A percentile compares a stretch with the other conserved stretches of the same genome.
Evolutionary conservation across 2,329 filamentous ascomycete species (phyloP).

Genomic region (Coleophoma eucalyptorum): DNA sequence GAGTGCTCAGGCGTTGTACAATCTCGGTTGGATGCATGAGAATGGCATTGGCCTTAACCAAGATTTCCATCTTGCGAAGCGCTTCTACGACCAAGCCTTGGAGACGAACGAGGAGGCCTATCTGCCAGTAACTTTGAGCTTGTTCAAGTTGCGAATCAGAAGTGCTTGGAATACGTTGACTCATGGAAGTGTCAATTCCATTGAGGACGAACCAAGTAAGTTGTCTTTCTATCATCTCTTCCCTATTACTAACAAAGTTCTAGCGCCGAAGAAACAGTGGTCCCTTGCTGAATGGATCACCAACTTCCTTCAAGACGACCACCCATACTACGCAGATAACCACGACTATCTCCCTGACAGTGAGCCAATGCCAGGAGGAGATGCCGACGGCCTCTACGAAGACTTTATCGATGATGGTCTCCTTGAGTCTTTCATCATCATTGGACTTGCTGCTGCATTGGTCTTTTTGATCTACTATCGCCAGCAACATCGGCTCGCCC

Average conservation of each 20-base stretch:
- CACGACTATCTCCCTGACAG: constrained; percentile 42
- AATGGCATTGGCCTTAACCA: constrained; percentile 90
- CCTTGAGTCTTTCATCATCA: constrained; percentile 79
- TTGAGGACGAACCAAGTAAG: constrained; percentile 83
- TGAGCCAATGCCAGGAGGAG: constrained; percentile 51
- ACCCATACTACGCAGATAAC: constrained; percentile 55
- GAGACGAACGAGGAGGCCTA: constrained; percentile 93
- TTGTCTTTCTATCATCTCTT: constrained; percentile 4
- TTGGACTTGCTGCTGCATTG: constrained; percentile 71
- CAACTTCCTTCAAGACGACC: constrained; percentile 72
- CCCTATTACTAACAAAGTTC: neutral
- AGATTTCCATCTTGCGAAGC: constrained; percentile 94
- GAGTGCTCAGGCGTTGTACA: constrained; percentile 94
- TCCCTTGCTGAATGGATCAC: constrained; percentile 82
- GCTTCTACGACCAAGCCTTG: constrained; percentile 90
- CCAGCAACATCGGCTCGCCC: constrained; percentile 62
- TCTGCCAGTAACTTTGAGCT: constrained; percentile 81
- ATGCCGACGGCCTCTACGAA: constrained; percentile 52
- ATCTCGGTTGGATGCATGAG: constrained; percentile 99
- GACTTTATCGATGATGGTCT: constrained; percentile 73
- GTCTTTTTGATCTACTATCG: constrained; percentile 79
- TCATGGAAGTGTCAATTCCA: constrained; percentile 86
- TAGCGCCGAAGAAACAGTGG: constrained; percentile 68
- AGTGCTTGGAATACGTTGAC: constrained; percentile 96
- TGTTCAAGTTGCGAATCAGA: constrained; percentile 78